Evolutionary conservation across 2,329 filamentous ascomycete genomes (phyloP).

Genomic region (Fusarium concolor): DNA sequence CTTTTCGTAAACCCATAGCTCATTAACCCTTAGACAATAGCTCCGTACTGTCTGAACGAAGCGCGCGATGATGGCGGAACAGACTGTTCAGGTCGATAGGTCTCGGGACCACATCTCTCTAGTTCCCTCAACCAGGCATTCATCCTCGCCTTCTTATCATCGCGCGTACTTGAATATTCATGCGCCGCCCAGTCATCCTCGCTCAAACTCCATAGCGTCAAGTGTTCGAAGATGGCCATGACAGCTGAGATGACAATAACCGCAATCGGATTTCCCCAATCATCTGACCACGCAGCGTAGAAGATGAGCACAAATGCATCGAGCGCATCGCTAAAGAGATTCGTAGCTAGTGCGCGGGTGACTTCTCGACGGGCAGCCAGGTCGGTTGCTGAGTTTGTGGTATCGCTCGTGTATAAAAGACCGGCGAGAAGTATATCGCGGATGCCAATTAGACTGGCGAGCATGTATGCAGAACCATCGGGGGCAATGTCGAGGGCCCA

Average conservation of each 20-base stretch:
- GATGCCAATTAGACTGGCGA: constrained; percentile 49
- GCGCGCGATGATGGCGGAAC: constrained; percentile 32
- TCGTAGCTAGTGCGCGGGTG: constrained; percentile 47
- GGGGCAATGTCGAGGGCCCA: constrained; percentile 48
- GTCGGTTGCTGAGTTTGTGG: constrained; percentile 16
- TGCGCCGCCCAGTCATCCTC: constrained; percentile 43
- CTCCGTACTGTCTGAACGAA: constrained; percentile 31
- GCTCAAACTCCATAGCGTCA: constrained; percentile 51
- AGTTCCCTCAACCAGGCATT: constrained; percentile 50
- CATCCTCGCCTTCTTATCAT: constrained; percentile 49
- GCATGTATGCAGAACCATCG: constrained; percentile 45
- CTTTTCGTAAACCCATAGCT: constrained; percentile 9
- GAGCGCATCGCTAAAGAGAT: constrained; percentile 50
- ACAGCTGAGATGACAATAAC: constrained; percentile 48
- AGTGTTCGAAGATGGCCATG: constrained; percentile 49
- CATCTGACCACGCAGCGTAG: constrained; percentile 48
- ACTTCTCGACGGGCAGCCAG: constrained; percentile 42
- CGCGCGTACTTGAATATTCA: constrained; percentile 37
- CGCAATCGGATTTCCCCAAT: constrained; percentile 46
- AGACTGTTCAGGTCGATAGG: constrained; percentile 32
- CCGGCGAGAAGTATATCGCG: constrained; percentile 49
- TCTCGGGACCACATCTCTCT: constrained; percentile 24
- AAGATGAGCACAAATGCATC: constrained; percentile 52
- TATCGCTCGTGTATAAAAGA: constrained; percentile 46
- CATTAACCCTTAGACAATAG: constrained; percentile 14